phyloP scores from a whole-genome alignment of 306 rosid genomes.

The Geum urbanum region DNA sequence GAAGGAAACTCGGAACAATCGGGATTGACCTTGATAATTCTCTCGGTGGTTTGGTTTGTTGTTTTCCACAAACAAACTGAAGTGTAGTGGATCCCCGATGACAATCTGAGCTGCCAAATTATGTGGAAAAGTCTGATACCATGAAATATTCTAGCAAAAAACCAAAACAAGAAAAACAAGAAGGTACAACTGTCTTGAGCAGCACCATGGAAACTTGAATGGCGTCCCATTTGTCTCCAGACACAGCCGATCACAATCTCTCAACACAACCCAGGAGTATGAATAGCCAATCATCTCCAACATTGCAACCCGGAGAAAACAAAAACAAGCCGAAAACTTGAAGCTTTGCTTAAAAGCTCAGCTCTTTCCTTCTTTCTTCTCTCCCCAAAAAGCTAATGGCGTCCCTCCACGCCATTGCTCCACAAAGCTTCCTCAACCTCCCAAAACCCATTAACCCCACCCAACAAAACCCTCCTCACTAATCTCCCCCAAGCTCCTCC shows the following conservation, averaged over 20 bases:
- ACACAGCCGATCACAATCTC: background rate
- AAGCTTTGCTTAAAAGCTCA: too few relatives aligned
- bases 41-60: background rate
- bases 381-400: slow-evolving; percentile 47
- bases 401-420: slow-evolving; percentile 51
- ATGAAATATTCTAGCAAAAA: background rate
- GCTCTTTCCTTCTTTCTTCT: slow-evolving; percentile 34
- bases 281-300: slow-evolving; percentile 7
- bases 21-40: too few relatives aligned
- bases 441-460: slow-evolving; percentile 25
- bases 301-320: slow-evolving; percentile 21
- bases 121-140: background rate
- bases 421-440: slow-evolving; percentile 45
- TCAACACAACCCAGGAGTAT: background rate
- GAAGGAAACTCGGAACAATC: too few relatives aligned
- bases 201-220: slow-evolving; percentile 23
- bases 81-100: background rate
- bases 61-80: background rate
- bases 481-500: too few relatives aligned
- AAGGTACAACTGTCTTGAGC: background rate
- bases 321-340: background rate
- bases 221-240: too few relatives aligned
- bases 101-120: background rate
- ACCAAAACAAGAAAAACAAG: background rate
- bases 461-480: too few relatives aligned